Conservation (phyloP, 768 basidiomycete species). For the Mycena epipterygia region DNA sequence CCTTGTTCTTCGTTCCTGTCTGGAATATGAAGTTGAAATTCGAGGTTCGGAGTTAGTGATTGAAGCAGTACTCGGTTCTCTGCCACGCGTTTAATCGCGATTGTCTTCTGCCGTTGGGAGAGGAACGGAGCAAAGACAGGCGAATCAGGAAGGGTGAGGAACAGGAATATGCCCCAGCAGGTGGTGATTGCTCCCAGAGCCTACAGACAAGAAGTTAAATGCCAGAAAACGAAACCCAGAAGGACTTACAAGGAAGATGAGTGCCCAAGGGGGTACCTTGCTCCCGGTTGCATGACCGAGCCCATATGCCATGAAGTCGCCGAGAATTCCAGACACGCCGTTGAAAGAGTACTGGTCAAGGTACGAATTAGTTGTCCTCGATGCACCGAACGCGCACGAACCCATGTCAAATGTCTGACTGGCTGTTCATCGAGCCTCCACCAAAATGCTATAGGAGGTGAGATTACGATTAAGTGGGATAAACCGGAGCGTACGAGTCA, state of each 20-base stretch:
- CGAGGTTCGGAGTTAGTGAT: too few relatives aligned
- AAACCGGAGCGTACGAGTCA: conserved; percentile 39
- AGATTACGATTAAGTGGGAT: background rate
- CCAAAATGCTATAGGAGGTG: conserved; percentile 39
- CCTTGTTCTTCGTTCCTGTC: conserved; percentile 50
- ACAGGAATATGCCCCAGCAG: conserved; percentile 43
- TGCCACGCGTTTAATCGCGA: conserved; percentile 54
- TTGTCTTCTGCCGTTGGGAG: conserved; percentile 45
- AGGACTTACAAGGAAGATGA: conserved; percentile 42
- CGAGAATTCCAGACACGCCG: conserved; percentile 42
- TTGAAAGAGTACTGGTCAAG: conserved; percentile 32
- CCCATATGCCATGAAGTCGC: conserved; percentile 44
- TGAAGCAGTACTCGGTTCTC: conserved; percentile 33
- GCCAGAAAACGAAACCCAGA: background rate
- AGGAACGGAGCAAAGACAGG: conserved; percentile 49
- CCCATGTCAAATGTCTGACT: conserved; percentile 46
- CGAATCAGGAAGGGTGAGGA: conserved; percentile 52
- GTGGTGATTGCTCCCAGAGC: conserved; percentile 44
- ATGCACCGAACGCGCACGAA: conserved; percentile 18
- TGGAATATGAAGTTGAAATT: background rate
- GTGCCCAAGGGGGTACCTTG: conserved; percentile 43
- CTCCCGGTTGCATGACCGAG: conserved; percentile 40
- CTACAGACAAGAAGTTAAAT: background rate
- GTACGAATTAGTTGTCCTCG: background rate
- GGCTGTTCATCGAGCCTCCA: conserved; percentile 46